Evolutionary conservation across 371 early-diverging fungal genomes (phyloP), one percentile per base, ranked within the genome.

Genomic region (Cladochytrium tenue): DNA sequence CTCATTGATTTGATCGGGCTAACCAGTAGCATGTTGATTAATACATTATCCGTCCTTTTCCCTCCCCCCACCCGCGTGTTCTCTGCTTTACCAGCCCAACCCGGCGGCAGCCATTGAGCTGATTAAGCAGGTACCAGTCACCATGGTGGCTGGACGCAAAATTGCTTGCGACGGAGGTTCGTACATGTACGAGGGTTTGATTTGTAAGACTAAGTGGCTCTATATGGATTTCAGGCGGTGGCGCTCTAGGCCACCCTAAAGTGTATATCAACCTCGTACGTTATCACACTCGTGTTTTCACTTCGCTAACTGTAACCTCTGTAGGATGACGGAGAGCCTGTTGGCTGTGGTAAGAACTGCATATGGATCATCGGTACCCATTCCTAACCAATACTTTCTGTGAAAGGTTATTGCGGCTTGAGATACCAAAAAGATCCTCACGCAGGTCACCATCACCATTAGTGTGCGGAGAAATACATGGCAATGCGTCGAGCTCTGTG

Each of bases 61-160:
- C 20, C 51, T 20, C 30, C 32, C 17, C 57, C 51, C 30, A 31
- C 25, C 26, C 43, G 23, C 23, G 26, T 57, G 23, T 60, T 26
- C 17, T 7, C 43, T 23, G 20, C 43, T 7, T 43, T 13, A 43
- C 30, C 74, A 96, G 94, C 96, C 97, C 58, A 88, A 88, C 56
- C 91, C 95, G 43, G 80, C 87, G 78, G 91, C 96, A 34, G 97
- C 97, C 60, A 90, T 94, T 58, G 96, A 95, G 51, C 82, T 97
- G 68, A 93, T 97, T 75, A 86, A 90, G 31, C 87, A 92, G 70
- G 93, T 91, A 62, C 95, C 96, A 27, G 81, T 95, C 65, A 87
- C 81, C 60, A 75, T 86, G 70, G 91, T 94, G 28, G 79, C 84
- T 31, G 79, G 85, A 36, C 90, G 95, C 30, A 74, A 86, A 65